Conservation (phyloP, 768 basidiomycete species). For the Boletus reticuloceps region DNA sequence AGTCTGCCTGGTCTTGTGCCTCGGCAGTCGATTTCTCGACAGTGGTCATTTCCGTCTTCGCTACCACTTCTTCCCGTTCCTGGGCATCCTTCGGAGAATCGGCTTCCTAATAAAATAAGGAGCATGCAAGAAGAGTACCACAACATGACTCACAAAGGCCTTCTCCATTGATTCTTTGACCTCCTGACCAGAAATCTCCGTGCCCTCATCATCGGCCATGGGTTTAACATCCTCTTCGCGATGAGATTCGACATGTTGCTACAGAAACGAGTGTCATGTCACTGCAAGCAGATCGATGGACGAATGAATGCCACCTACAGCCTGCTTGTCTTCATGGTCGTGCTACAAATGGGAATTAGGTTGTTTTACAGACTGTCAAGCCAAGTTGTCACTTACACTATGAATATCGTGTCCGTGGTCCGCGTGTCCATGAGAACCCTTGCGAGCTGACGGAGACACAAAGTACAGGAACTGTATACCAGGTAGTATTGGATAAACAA, state of each 20-base stretch:
- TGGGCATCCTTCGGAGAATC: slow-evolving; percentile 35
- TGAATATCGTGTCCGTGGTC: slow-evolving; percentile 21
- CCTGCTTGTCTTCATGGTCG: slow-evolving; percentile 7
- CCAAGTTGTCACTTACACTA: slow-evolving; percentile 17
- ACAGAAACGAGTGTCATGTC: slow-evolving; percentile 1
- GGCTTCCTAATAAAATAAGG: slow-evolving; percentile 20
- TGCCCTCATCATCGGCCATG: slow-evolving; percentile 32
- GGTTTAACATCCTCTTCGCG: slow-evolving; percentile 6
- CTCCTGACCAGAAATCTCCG: slow-evolving; percentile 26
- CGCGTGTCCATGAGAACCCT: slow-evolving; percentile 19
- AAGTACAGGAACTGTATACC: slow-evolving; percentile 29
- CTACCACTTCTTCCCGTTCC: slow-evolving; percentile 23
- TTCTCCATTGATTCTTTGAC: slow-evolving; percentile 30
- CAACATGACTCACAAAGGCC: slow-evolving; percentile 20
- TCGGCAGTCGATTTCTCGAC: background rate
- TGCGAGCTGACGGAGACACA: slow-evolving; percentile 30
- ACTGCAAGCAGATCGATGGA: background rate
- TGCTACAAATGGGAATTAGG: slow-evolving; percentile 19
- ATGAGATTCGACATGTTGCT: slow-evolving; percentile 18
- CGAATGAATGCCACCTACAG: slow-evolving; percentile 13
- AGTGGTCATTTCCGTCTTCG: background rate
- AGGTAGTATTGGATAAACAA: background rate
- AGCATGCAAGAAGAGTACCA: background rate
- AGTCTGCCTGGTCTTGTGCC: background rate
- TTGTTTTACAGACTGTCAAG: background rate